Evolutionary conservation across 257 asterid genomes (phyloP).

Genomic region (Solanum neorickii): DNA sequence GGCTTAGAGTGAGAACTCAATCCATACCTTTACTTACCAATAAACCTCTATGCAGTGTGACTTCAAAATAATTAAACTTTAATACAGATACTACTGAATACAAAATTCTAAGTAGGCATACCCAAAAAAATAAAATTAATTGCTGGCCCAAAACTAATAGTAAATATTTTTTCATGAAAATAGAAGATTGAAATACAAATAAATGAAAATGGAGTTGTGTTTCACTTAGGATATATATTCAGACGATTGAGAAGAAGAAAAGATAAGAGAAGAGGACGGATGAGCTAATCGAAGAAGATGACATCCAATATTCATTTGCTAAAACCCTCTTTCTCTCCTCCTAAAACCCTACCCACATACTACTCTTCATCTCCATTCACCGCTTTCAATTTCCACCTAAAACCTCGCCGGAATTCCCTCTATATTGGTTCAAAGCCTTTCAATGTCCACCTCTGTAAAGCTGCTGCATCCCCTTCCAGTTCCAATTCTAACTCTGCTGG

Average conservation of each 20-base stretch:
- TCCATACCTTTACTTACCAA: too few relatives aligned
- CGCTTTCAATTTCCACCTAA: neutral
- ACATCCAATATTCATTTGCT: neutral
- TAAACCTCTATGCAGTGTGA: too few relatives aligned
- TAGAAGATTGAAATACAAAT: neutral
- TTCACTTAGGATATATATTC: neutral
- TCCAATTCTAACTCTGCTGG: constrained; percentile 32
- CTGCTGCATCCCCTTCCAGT: constrained; percentile 28
- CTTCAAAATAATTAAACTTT: too few relatives aligned
- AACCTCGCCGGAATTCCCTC: neutral
- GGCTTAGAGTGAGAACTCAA: too few relatives aligned
- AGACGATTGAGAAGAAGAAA: neutral
- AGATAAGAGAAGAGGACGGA: neutral
- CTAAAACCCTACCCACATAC: neutral
- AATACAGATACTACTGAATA: too few relatives aligned
- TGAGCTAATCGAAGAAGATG: neutral
- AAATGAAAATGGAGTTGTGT: neutral
- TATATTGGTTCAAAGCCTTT: constrained; percentile 7
- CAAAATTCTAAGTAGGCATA: too few relatives aligned
- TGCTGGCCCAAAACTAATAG: neutral
- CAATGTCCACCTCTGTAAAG: constrained; percentile 19
- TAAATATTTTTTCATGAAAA: neutral
- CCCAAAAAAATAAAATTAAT: too few relatives aligned
- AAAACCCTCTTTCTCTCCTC: neutral
- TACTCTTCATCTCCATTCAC: neutral